Base-by-base conservation (phyloP, 2,329 filamentous ascomycete species). In the Colletotrichum sp. region DNA sequence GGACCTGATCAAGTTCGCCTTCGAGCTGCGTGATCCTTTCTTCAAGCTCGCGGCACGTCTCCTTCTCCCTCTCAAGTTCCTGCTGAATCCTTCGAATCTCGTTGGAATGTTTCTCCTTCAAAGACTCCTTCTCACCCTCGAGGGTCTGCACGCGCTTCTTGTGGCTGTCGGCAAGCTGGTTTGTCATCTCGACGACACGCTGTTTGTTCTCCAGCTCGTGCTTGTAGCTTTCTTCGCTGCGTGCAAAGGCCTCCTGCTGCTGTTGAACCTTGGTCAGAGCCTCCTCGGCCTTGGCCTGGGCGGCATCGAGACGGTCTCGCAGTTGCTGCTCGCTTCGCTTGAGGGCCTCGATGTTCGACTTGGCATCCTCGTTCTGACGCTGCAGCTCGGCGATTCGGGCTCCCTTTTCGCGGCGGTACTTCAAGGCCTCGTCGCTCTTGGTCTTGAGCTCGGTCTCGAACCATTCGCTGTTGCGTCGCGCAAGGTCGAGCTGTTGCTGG, bases 321-420 rank as follows among this genome's bases (percentile, higher is more conserved):
- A 98, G 90, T 32, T 94, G 91, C 75, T 95, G 92, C 82, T 98
- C 96, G 52, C 92, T 95, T 52, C 95, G 93, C 81, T 94, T 94
- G 26, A 98, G 87, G 12, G 94, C 91, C 71, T 98, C 95, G 68
- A 96, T 90, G 36, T 91, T 93, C 24, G 94, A 93, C 78, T 91
- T 93, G 60, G 94, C 92, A 79, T 99, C 97, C 79, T 99, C 96
- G 79, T 96, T 95, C 76, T 94, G 92, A 69, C 96, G 94, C 84
- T 98, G 95, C 32, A 99, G 91, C 81, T 98, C 95, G 10, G 96
- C 92, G 80, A 99, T 95, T 52, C 95, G 94, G 2, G 95, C 93
- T 77, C 95, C 95, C 89, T 98, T 99, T 83, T 99, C 97, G 83
- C 98, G 99, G 78, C 97, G 93, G 85, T 95, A 96, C 82, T 96